Evolutionary conservation across 225 moss, liverwort and hornwort species (phyloP), one percentile per base, ranked within the genome.

Genomic region (Climacium dendroides): DNA sequence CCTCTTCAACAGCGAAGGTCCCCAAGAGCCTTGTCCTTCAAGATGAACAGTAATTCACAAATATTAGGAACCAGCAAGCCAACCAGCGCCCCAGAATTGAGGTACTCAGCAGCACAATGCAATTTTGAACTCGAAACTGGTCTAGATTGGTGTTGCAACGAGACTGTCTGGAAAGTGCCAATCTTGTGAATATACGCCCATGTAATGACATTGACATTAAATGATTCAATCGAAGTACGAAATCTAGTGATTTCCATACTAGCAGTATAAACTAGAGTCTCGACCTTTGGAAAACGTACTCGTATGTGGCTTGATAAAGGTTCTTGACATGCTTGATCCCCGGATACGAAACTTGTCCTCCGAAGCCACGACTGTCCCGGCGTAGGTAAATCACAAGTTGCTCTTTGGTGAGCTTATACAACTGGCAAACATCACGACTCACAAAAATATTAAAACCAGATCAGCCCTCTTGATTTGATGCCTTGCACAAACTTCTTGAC

Each of bases 371-470:
- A 45, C 91, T 91, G 39, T 91, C 89, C 28, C 88, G 89, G 16
- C 93, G 86, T 4, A 93, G 78, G n/a, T 91, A 91, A 7, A 91
- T 80, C 45, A 90, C 81, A 50, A 92, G 87, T 16, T 92, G 92
- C 8, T 85, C 80, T 67, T 92, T 91, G 55, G 26, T 87, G 29
- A 92, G 83, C 83, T 87, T 87, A 23, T 85, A 85, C 7, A 92
- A 57, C 91, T 92, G 85, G n/a, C 17, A 39, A 24, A 48, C 1
- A 55, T 34, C 69, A 79, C 7, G 15, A 67, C 3, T 18, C 28
- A 50, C 20, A n/a, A n/a, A 65, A 20, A 47, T 11, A 63, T 22
- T 29, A 52, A 29, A 26, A 19, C 6, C 19, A 62, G 23, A 24
- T 23, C 7, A 35, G 10, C 26, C n/a, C 17, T 10, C 73, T 50